Evolutionary conservation across 2,329 filamentous ascomycete species (phyloP).

Genomic region (Exophiala sideris): DNA sequence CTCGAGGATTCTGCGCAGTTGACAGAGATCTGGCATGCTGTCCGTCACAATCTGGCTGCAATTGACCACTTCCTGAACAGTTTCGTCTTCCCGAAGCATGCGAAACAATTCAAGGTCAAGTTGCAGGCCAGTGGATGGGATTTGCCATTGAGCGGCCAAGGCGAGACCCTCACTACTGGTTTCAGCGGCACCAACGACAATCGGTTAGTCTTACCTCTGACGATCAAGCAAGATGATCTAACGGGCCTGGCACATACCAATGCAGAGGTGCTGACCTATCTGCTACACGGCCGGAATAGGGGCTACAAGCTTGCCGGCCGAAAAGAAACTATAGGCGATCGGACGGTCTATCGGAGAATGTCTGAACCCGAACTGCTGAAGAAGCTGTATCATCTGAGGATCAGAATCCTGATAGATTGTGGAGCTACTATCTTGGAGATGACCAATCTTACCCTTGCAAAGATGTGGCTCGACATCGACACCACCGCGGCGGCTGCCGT

Average conservation of each 20-base stretch:
- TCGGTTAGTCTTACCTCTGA: constrained; percentile 54
- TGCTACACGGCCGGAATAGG: constrained; percentile 43
- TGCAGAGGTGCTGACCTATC: constrained; percentile 58
- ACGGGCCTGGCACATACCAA: constrained; percentile 61
- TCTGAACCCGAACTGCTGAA: constrained; percentile 1
- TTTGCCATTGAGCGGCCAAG: constrained; percentile 54
- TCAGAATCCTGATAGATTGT: constrained; percentile 65
- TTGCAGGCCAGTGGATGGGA: constrained; percentile 65
- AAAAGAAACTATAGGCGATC: background rate
- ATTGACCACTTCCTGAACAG: constrained; percentile 63
- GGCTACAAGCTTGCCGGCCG: constrained; percentile 4
- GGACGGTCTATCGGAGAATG: constrained; percentile 6
- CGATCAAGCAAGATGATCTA: constrained; percentile 56
- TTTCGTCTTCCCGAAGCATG: constrained; percentile 60
- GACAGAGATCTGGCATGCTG: constrained; percentile 49
- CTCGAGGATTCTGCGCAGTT: constrained; percentile 54
- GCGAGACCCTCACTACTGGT: constrained; percentile 50
- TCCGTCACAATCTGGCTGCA: constrained; percentile 52
- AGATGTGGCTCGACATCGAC: constrained; percentile 48
- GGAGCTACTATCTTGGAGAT: constrained; percentile 67
- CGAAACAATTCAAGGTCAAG: constrained; percentile 62
- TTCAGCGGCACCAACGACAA: constrained; percentile 71
- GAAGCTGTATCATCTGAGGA: constrained; percentile 1
- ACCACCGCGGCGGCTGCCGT: constrained; percentile 47
- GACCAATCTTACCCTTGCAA: constrained; percentile 54